Conservation (phyloP, 2,329 filamentous ascomycete genomes). For the Trichoderma gracile region DNA sequence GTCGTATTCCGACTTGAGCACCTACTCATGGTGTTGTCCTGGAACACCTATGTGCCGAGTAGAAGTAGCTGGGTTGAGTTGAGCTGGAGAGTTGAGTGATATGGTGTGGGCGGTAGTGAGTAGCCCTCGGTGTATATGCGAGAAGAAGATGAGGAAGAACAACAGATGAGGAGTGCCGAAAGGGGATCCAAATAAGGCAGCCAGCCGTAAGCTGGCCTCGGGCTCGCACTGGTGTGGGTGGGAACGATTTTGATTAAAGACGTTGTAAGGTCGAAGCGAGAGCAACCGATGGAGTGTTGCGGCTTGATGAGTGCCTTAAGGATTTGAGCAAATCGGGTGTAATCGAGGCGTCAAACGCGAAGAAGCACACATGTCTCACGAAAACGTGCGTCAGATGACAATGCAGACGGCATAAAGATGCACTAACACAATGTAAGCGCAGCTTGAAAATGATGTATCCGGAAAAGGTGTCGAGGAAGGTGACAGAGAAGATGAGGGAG, state of each 20-base stretch:
- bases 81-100: background rate
- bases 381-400: constrained; percentile 6
- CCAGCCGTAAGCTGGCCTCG: constrained; percentile 7
- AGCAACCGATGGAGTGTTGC: background rate
- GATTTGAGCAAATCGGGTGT: background rate
- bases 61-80: too few relatives aligned
- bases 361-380: constrained; percentile 4
- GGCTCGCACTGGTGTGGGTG: constrained; percentile 19
- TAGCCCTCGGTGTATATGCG: background rate
- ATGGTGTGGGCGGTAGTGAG: background rate
- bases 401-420: background rate
- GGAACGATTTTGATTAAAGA: constrained; percentile 8
- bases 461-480: too few relatives aligned
- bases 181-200: constrained; percentile 5
- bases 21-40: background rate
- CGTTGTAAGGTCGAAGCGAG: constrained; percentile 6
- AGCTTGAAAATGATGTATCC: background rate
- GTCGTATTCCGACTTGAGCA: background rate
- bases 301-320: background rate
- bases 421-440: constrained; percentile 11
- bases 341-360: background rate
- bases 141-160: background rate
- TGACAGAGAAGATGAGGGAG: too few relatives aligned
- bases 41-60: background rate
- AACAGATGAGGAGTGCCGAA: background rate